Percentiles rank a stretch among this genome's conserved stretches.
Conservation (phyloP, 768 basidiomycete genomes). For the Holtermanniella nyarrowii region DNA sequence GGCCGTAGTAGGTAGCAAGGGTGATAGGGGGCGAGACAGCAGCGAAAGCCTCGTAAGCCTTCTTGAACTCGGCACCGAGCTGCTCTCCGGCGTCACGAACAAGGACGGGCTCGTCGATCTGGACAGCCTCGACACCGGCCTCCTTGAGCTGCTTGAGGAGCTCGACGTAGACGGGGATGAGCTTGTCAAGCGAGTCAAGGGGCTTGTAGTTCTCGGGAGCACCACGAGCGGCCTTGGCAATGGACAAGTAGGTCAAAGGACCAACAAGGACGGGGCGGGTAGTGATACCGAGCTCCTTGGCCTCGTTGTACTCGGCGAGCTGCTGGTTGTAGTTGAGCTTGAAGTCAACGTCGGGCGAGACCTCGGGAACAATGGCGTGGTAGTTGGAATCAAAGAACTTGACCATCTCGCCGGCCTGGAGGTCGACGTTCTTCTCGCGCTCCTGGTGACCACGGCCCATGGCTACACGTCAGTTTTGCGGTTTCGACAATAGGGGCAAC, state of each 20-base stretch:
- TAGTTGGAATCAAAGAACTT: conserved; percentile 99
- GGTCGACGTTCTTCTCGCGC: conserved; percentile 72
- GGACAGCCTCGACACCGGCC: conserved; percentile 87
- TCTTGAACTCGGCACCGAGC: conserved; percentile 67
- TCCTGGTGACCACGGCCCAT: conserved; percentile 97
- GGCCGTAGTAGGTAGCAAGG: conserved; percentile 92
- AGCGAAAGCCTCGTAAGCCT: conserved; percentile 69
- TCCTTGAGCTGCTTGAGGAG: conserved; percentile 81
- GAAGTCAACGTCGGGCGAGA: conserved; percentile 81
- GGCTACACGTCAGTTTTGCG: conserved; percentile 38
- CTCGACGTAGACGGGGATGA: conserved; percentile 83
- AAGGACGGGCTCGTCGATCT: conserved; percentile 93
- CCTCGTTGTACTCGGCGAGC: conserved; percentile 87
- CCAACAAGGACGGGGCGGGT: conserved; percentile 96
- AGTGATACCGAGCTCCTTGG: conserved; percentile 71
- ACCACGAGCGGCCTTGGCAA: conserved; percentile 82
- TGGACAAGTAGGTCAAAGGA: conserved; percentile 85
- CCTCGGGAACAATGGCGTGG: conserved; percentile 95
- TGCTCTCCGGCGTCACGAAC: conserved; percentile 73
- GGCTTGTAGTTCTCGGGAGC: conserved; percentile 77
- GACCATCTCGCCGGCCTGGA: conserved; percentile 97
- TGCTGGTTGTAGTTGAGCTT: conserved; percentile 93
- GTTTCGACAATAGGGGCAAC: conserved; percentile 3
- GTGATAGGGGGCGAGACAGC: conserved; percentile 82
- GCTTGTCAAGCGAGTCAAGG: conserved; percentile 74